Evolutionary conservation across 2,329 filamentous ascomycete genomes (phyloP).

Genomic region (Penicillium sp.): DNA sequence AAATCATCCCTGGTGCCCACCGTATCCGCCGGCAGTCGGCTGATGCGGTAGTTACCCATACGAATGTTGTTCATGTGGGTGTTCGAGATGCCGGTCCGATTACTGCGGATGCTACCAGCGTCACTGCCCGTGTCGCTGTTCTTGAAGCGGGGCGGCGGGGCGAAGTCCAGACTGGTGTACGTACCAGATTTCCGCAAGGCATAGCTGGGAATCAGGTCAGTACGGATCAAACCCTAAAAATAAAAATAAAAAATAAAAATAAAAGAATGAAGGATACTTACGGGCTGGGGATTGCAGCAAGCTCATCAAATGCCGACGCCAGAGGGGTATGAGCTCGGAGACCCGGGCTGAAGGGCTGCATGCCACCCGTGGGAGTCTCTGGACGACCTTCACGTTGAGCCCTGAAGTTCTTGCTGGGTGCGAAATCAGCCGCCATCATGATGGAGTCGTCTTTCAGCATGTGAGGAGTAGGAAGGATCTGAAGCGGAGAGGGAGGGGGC

Average conservation of each 20-base stretch:
- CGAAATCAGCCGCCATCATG: conserved; percentile 71
- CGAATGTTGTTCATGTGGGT: conserved; percentile 68
- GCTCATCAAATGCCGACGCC: conserved; percentile 78
- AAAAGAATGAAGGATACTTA: conserved; percentile 53
- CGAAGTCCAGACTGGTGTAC: conserved; percentile 48
- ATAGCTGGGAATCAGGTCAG: conserved; percentile 36
- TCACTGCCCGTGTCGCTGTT: conserved; percentile 42
- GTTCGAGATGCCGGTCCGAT: conserved; percentile 71
- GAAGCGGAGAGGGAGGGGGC: conserved; percentile 69
- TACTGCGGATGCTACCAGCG: conserved; percentile 57
- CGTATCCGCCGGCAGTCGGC: conserved; percentile 72
- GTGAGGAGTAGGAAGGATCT: conserved; percentile 75
- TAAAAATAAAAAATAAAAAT: not conserved
- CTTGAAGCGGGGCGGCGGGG: conserved; percentile 47
- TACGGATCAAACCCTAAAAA: not conserved
- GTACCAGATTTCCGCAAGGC: conserved; percentile 48
- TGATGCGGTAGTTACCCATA: conserved; percentile 78
- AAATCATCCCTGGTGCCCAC: conserved; percentile 73
- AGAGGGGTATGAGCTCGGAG: conserved; percentile 73
- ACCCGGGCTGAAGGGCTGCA: conserved; percentile 67
- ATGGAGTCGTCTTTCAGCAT: conserved; percentile 81
- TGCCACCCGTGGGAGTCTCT: conserved; percentile 55
- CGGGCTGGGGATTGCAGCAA: conserved; percentile 81
- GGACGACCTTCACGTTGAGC: conserved; percentile 66
- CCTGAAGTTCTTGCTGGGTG: conserved; percentile 64